Conservation (phyloP, 78 protist genomes). For the Chrysochromulina tobinii region DNA sequence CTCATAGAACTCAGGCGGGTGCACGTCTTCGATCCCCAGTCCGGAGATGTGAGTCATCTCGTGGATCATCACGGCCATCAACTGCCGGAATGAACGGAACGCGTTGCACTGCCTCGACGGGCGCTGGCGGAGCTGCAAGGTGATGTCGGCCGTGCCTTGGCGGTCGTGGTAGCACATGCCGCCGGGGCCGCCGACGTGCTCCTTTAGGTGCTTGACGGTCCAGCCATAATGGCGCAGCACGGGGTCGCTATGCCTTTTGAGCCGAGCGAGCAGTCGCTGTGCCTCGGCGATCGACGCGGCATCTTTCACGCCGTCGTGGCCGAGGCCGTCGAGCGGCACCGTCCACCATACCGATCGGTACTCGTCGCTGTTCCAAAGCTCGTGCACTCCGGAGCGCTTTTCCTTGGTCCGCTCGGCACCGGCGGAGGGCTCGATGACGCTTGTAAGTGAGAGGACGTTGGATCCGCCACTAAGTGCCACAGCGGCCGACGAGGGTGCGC, state of each 20-base stretch:
- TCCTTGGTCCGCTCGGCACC: no score
- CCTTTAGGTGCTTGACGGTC: background rate
- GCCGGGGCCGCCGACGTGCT: background rate
- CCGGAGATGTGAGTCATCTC: background rate
- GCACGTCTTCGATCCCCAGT: background rate
- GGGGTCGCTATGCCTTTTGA: background rate
- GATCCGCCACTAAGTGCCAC: no score
- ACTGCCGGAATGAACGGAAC: background rate
- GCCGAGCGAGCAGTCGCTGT: background rate
- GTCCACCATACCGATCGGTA: background rate
- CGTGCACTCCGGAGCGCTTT: no score
- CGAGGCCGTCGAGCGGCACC: background rate
- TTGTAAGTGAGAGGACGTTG: no score
- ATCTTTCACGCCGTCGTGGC: background rate
- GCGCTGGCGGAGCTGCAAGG: background rate
- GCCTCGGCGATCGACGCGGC: background rate
- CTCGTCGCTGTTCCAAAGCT: no score
- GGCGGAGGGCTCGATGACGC: no score
- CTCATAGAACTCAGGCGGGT: background rate
- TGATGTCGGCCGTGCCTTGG: background rate
- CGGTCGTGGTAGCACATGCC: slow-evolving; percentile 1
- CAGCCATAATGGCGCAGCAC: background rate
- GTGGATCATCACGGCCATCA: background rate
- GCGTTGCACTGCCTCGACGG: background rate
- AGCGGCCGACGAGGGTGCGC: no score